These are phyloP conservation scores for Helichrysum umbraculigerum DNA, from an alignment of 129 eudicot genomes.

Conservation along the genomic window DNA sequence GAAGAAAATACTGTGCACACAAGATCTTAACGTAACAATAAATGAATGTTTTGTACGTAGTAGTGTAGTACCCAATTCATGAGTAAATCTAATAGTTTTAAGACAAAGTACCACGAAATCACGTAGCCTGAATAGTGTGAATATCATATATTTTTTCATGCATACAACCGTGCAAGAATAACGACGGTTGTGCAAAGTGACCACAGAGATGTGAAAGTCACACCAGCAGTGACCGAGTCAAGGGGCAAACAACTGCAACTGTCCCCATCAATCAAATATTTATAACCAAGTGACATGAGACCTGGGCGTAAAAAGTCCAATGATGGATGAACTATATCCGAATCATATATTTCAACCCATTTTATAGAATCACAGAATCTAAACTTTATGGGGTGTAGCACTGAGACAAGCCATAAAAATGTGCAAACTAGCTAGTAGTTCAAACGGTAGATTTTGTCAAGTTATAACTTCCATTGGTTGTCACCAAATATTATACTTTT, in stretches of 20 bases:
- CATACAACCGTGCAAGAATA: too few relatives aligned
- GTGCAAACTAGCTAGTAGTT: slow-evolving; percentile 5
- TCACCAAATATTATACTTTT: slow-evolving; percentile 22
- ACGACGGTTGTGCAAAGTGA: background rate
- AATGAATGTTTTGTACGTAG: too few relatives aligned
- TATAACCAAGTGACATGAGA: too few relatives aligned
- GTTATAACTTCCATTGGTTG: slow-evolving; percentile 26
- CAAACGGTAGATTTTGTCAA: slow-evolving; percentile 4
- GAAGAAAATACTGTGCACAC: too few relatives aligned
- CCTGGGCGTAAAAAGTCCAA: too few relatives aligned
- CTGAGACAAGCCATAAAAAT: background rate
- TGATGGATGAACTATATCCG: background rate
- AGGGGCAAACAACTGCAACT: background rate
- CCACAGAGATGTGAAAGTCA: background rate
- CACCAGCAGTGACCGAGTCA: background rate
- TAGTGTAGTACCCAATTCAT: too few relatives aligned
- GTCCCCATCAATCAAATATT: too few relatives aligned
- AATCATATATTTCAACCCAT: background rate
- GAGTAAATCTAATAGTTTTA: too few relatives aligned
- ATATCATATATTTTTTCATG: too few relatives aligned
- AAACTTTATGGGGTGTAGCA: background rate
- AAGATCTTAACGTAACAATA: too few relatives aligned
- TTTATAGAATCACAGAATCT: background rate
- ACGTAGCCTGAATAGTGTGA: too few relatives aligned
- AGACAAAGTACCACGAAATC: too few relatives aligned